Conservation (phyloP, 1,284 basidiomycete species). For the Agroathelia rolfsii region DNA sequence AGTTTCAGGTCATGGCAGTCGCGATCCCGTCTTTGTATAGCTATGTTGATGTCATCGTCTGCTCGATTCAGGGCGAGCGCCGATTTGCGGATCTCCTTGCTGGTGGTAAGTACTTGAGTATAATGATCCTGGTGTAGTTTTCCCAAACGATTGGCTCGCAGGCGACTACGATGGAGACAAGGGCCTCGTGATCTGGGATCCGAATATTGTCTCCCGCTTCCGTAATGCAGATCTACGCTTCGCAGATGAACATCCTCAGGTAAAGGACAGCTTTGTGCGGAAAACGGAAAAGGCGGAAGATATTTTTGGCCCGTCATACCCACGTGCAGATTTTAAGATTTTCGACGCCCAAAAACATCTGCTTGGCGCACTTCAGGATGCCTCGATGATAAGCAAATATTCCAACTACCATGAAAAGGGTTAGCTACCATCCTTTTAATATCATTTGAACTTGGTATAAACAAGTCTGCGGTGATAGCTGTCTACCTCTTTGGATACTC, state of each 20-base stretch:
- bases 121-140: not conserved
- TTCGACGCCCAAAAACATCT: conserved; percentile 35
- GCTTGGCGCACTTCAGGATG: conserved; percentile 35
- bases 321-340: conserved; percentile 15
- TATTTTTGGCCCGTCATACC: conserved; percentile 23
- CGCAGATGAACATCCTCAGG: conserved; percentile 32
- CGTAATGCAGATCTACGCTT: conserved; percentile 34
- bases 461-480: not conserved
- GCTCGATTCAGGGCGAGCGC: conserved; percentile 34
- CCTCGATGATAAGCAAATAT: conserved; percentile 42
- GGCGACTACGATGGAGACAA: conserved; percentile 47
- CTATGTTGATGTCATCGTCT: conserved; percentile 37
- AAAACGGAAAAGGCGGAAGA: conserved; percentile 33
- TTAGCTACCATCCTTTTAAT: conserved; percentile 20
- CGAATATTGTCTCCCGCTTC: conserved; percentile 40
- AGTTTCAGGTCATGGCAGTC: conserved; percentile 33
- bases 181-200: conserved; percentile 32
- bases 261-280: conserved; percentile 31
- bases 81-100: conserved; percentile 37
- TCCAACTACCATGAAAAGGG: conserved; percentile 48
- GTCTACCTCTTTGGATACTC: conserved; percentile 38
- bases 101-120: conserved; percentile 27
- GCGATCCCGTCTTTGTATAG: conserved; percentile 31
- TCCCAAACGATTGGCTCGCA: conserved; percentile 9
- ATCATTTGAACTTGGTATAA: not conserved